Percentiles rank a stretch among this genome's conserved stretches.
These are phyloP conservation scores for Acanthamoeba healyi DNA, from an alignment of 208 protist genomes.

Conservation along the genomic window DNA sequence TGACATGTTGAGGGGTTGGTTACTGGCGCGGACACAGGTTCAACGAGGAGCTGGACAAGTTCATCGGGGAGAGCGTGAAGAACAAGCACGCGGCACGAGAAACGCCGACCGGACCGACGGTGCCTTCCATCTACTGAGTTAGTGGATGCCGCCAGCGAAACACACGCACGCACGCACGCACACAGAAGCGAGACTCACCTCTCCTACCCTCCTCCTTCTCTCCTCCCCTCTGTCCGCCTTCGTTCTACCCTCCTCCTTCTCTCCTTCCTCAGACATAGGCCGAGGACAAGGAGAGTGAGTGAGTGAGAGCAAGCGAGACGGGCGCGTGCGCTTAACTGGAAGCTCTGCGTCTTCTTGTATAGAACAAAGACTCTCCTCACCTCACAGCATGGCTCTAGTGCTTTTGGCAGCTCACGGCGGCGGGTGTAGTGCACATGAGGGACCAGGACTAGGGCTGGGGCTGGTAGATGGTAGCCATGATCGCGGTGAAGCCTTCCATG, in stretches of 20 bases:
- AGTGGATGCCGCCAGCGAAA: not conserved
- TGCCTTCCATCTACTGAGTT: conserved; percentile 10
- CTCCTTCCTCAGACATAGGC: not conserved
- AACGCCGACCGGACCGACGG: not conserved
- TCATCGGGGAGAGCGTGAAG: conserved; percentile 21
- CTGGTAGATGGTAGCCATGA: conserved; percentile 51
- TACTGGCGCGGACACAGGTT: not conserved
- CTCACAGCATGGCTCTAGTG: too few relatives aligned
- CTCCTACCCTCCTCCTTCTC: not conserved
- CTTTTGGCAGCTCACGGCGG: too few relatives aligned
- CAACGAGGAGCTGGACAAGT: not conserved
- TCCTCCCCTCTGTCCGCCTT: not conserved
- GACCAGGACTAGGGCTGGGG: conserved; percentile 4
- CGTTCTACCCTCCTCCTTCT: not conserved
- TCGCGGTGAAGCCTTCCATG: conserved; percentile 12
- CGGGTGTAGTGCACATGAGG: too few relatives aligned
- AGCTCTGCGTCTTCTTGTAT: too few relatives aligned
- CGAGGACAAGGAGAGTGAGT: not conserved
- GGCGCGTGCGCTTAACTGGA: too few relatives aligned
- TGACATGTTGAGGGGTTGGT: too few relatives aligned
- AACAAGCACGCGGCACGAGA: not conserved
- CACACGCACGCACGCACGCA: not conserved
- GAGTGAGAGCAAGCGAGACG: too few relatives aligned
- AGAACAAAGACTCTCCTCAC: too few relatives aligned
- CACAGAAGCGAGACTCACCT: not conserved